phyloP scores from a whole-genome alignment of 441 rosid species.

The Manihot esculenta region DNA sequence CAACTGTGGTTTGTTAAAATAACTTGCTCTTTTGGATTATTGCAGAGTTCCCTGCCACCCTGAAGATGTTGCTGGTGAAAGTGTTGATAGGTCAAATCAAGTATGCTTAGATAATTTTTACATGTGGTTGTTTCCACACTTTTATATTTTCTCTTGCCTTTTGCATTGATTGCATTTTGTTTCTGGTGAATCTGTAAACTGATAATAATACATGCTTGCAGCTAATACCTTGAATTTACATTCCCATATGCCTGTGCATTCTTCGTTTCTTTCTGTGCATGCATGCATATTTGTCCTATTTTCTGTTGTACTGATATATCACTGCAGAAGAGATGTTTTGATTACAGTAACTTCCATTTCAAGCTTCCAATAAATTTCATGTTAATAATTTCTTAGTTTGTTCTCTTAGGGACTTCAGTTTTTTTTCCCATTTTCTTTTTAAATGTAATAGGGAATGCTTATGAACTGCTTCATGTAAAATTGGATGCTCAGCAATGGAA shows the following conservation, averaged over 20 bases:
- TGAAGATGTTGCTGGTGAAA: slow-evolving; percentile 42
- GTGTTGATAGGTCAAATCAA: slow-evolving; percentile 41
- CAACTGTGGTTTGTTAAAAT: slow-evolving; percentile 13
- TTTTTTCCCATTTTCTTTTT: neutral
- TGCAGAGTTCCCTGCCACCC: slow-evolving; percentile 43
- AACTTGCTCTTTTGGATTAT: slow-evolving; percentile 30
- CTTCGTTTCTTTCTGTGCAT: neutral
- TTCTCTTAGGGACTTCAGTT: neutral
- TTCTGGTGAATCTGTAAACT: neutral
- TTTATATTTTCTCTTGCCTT: neutral
- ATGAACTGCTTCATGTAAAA: slow-evolving; percentile 1
- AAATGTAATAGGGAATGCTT: neutral
- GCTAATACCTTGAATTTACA: neutral
- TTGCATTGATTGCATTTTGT: neutral
- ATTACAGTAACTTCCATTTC: neutral
- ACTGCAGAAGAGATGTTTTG: neutral
- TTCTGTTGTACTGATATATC: neutral
- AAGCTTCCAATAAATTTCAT: neutral
- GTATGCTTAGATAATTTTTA: slow-evolving; percentile 37
- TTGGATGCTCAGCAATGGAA: neutral
- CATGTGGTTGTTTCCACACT: neutral
- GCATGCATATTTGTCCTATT: neutral
- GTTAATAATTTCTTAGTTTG: neutral
- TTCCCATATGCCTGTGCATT: neutral
- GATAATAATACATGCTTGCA: neutral